phyloP scores from a whole-genome alignment of 1,284 basidiomycete species.

The Pseudozyma thailandica region DNA sequence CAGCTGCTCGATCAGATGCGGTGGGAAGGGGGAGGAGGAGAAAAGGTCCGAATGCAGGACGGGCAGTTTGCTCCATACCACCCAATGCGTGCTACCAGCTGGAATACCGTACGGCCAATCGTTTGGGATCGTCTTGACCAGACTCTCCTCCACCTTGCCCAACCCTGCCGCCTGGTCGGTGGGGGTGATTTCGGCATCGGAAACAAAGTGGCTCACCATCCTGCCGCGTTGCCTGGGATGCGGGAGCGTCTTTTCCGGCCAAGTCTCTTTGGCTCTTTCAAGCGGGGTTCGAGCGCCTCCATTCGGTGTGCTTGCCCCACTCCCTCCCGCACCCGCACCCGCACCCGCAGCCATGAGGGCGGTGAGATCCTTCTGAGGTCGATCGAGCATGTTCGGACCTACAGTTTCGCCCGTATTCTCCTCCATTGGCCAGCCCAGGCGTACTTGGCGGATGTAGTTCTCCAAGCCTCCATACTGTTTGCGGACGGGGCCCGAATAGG shows the following conservation, averaged over 20 bases:
- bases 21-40: conserved; percentile 22
- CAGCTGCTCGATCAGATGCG: conserved; percentile 16
- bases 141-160: conserved; percentile 11
- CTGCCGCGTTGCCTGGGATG: conserved; percentile 11
- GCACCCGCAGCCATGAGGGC: conserved; percentile 5
- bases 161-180: not conserved
- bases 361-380: conserved; percentile 18
- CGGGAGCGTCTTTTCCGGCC: conserved; percentile 34
- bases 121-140: conserved; percentile 49
- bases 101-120: conserved; percentile 65
- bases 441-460: too few species aligned
- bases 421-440: conserved; percentile 50
- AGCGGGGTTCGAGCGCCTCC: conserved; percentile 11
- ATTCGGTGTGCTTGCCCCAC: conserved; percentile 22
- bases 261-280: conserved; percentile 28
- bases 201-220: conserved; percentile 29
- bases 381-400: conserved; percentile 37
- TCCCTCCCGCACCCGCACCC: too few species aligned
- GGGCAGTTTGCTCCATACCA: conserved; percentile 54
- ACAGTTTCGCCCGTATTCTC: not conserved
- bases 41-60: conserved; percentile 44
- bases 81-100: conserved; percentile 44
- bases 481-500: conserved; percentile 34
- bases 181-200: conserved; percentile 9
- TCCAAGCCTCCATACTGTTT: conserved; percentile 45